Evolutionary conservation across 176 grass and related monocot genomes (phyloP).

Genomic region (Pontederia crassipes): DNA sequence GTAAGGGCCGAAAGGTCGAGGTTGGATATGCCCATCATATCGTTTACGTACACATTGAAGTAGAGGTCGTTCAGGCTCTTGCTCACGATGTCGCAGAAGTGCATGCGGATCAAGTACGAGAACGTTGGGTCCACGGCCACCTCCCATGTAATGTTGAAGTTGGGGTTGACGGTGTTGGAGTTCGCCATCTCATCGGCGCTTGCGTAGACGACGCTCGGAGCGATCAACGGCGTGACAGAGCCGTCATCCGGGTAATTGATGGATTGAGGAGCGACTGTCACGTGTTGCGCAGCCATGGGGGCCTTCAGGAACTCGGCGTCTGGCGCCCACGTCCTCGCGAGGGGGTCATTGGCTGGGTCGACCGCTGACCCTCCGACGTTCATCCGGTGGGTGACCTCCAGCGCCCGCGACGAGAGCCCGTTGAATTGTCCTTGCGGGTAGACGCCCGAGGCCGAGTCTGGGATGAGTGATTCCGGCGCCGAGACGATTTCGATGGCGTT

Average conservation of each 20-base stretch:
- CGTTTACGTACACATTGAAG: conserved; percentile 88
- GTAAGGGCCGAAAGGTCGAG: conserved; percentile 74
- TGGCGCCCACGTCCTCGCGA: conserved; percentile 54
- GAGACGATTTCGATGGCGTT: conserved; percentile 83
- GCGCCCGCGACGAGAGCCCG: conserved; percentile 55
- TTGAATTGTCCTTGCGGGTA: conserved; percentile 22
- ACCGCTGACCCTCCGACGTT: conserved; percentile 63
- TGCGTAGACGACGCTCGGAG: conserved; percentile 65
- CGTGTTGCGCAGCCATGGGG: conserved; percentile 35
- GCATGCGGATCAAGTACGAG: conserved; percentile 61
- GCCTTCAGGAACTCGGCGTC: conserved; percentile 59
- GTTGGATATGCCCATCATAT: conserved; percentile 47
- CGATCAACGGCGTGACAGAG: conserved; percentile 49
- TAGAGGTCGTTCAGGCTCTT: conserved; percentile 72
- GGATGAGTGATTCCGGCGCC: conserved; percentile 49
- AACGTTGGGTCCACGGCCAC: conserved; percentile 63
- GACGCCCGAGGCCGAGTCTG: conserved; percentile 42
- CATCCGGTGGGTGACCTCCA: conserved; percentile 68
- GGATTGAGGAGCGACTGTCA: conserved; percentile 44
- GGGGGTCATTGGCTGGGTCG: conserved; percentile 53
- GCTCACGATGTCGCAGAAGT: conserved; percentile 90
- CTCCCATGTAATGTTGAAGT: conserved; percentile 77
- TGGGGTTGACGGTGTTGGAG: conserved; percentile 50
- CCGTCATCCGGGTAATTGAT: conserved; percentile 71
- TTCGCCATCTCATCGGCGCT: conserved; percentile 57